A percentile compares a stretch with the other conserved stretches of the same genome.
Conservation (phyloP, 116 monocot species). For the Posidonia oceanica region DNA sequence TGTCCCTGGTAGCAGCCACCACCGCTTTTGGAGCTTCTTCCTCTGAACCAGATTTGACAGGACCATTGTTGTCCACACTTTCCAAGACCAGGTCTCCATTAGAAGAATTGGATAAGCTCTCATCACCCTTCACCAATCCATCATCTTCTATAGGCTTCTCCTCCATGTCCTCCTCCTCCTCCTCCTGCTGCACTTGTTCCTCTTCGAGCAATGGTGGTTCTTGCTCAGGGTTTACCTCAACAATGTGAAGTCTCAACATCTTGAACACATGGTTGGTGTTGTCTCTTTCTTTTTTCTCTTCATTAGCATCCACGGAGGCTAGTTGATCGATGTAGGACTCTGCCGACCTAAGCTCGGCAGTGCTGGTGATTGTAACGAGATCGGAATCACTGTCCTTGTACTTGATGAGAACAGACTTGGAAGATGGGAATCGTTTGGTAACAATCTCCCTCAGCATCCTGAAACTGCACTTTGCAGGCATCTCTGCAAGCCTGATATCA, state of each 20-base stretch:
- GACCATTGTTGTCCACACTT: constrained; percentile 11
- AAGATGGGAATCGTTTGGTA: constrained; percentile 56
- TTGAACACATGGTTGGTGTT: constrained; percentile 3
- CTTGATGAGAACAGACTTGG: constrained; percentile 81
- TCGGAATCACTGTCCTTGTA: constrained; percentile 83
- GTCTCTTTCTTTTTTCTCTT: constrained; percentile 6
- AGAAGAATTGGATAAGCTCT: constrained; percentile 12
- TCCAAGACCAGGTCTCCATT: constrained; percentile 8
- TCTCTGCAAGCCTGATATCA: constrained; percentile 83
- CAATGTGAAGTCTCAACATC: constrained; percentile 67
- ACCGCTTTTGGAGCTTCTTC: constrained; percentile 24
- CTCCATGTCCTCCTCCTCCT: constrained; percentile 7
- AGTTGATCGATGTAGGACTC: constrained; percentile 23
- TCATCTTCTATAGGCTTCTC: constrained; percentile 30
- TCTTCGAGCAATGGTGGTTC: constrained; percentile 55
- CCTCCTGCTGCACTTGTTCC: constrained; percentile 14
- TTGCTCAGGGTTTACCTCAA: constrained; percentile 77
- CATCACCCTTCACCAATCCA: constrained; percentile 13
- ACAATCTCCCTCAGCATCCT: constrained; percentile 68
- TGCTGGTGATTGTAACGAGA: constrained; percentile 81
- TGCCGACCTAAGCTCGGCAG: constrained; percentile 63
- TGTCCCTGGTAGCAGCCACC: constrained; percentile 19
- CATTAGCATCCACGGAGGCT: background rate
- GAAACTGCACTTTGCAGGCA: constrained; percentile 68
- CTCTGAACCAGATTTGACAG: background rate